Evolutionary conservation across 768 basidiomycete genomes (phyloP).

Genomic region (Leccinum aurantiacum): DNA sequence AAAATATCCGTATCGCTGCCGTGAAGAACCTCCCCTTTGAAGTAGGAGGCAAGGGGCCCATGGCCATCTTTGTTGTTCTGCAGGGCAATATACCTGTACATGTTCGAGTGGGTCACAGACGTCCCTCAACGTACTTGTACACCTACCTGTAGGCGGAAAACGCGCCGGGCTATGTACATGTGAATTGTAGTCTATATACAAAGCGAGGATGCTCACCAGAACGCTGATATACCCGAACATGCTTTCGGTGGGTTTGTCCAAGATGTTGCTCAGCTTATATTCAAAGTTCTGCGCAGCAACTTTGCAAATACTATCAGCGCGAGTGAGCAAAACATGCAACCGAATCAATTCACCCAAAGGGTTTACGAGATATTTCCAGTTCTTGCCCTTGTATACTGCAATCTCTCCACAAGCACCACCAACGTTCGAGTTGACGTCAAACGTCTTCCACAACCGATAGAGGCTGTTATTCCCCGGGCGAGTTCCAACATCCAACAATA

Average conservation of each 20-base stretch:
- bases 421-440: conserved; percentile 88
- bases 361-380: conserved; percentile 79
- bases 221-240: conserved; percentile 98
- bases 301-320: conserved; percentile 25
- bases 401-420: conserved; percentile 98
- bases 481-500: conserved; percentile 93
- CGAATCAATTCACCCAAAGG: conserved; percentile 62
- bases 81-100: conserved; percentile 73
- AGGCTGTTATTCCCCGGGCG: conserved; percentile 85
- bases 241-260: conserved; percentile 87
- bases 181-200: conserved; percentile 11
- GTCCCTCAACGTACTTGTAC: neutral
- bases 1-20: conserved; percentile 89
- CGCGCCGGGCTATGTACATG: conserved; percentile 69
- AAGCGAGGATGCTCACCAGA: conserved; percentile 46
- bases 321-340: neutral
- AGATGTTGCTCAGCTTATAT: conserved; percentile 88
- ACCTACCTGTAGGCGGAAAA: conserved; percentile 82
- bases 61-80: conserved; percentile 79
- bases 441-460: conserved; percentile 95
- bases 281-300: conserved; percentile 96
- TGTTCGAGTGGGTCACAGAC: conserved; percentile 4
- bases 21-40: conserved; percentile 89
- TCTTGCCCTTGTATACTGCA: conserved; percentile 86
- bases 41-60: conserved; percentile 93